Conservation (phyloP, 2,329 filamentous ascomycete species). For the Fusarium napiforme region DNA sequence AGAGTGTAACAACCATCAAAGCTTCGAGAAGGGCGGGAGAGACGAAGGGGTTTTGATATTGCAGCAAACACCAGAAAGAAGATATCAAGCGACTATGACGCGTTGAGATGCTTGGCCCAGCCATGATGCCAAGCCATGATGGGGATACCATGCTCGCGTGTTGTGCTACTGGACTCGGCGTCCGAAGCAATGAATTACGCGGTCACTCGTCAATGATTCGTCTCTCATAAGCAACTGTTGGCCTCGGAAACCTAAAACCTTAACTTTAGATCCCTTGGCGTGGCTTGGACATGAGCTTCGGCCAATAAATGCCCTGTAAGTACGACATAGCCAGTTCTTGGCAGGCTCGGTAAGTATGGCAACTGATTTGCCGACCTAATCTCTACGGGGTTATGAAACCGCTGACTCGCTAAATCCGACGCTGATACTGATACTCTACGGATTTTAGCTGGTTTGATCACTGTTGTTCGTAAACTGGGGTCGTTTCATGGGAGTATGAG, state of each 20-base stretch:
- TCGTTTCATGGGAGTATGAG: background rate
- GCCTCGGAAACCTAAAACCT: constrained; percentile 22
- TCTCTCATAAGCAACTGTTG: background rate
- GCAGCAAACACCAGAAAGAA: background rate
- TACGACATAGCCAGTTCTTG: background rate
- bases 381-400: constrained; percentile 8
- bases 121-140: background rate
- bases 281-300: background rate
- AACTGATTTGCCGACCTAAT: background rate
- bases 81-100: constrained; percentile 14
- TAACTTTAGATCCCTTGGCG: constrained; percentile 22
- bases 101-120: constrained; percentile 21
- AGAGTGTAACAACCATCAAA: background rate
- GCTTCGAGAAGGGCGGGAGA: background rate
- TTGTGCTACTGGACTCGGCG: constrained; percentile 7
- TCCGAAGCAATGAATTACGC: constrained; percentile 20
- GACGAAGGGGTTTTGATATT: background rate
- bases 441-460: background rate
- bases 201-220: constrained; percentile 13
- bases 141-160: background rate
- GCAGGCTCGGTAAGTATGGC: constrained; percentile 5
- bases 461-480: background rate
- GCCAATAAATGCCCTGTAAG: background rate
- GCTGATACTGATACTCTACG: background rate
- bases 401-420: constrained; percentile 12